A percentile compares a stretch with the other conserved stretches of the same genome.
Conservation (phyloP, 1,139 yeast species). For the Taphrina betulina region DNA sequence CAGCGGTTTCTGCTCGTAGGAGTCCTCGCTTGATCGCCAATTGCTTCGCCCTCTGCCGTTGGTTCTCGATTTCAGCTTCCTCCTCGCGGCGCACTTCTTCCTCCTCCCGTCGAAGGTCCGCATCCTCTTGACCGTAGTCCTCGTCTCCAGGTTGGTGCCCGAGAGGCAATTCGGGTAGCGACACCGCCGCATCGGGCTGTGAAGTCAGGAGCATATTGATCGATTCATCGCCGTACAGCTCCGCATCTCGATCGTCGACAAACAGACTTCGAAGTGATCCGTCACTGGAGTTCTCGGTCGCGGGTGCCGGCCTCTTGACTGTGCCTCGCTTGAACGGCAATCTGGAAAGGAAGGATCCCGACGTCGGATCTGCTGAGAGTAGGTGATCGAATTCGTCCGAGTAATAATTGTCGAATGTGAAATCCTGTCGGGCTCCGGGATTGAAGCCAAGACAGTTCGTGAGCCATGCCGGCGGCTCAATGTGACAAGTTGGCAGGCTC, state of each 20-base stretch:
- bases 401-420: not conserved
- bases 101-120: conserved; percentile 3
- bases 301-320: not conserved
- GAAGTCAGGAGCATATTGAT: conserved; percentile 11
- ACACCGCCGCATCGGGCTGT: not conserved
- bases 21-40: conserved; percentile 14
- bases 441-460: conserved; percentile 4
- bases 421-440: conserved; percentile 5
- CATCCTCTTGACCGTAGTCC: conserved; percentile 7
- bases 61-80: conserved; percentile 4
- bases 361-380: conserved; percentile 6
- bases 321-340: conserved; percentile 13
- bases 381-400: conserved; percentile 17
- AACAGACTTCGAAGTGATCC: conserved; percentile 5
- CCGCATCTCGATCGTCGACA: conserved; percentile 12
- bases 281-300: conserved; percentile 7
- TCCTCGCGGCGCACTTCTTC: conserved; percentile 10
- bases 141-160: not conserved
- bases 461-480: conserved; percentile 8
- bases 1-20: not conserved
- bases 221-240: conserved; percentile 15
- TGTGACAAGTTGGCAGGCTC: not conserved
- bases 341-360: conserved; percentile 12
- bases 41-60: conserved; percentile 2
- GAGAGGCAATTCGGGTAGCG: not conserved